phyloP scores from a whole-genome alignment of 108 stramenopile species.

The Nannochloropsis oceanica region DNA sequence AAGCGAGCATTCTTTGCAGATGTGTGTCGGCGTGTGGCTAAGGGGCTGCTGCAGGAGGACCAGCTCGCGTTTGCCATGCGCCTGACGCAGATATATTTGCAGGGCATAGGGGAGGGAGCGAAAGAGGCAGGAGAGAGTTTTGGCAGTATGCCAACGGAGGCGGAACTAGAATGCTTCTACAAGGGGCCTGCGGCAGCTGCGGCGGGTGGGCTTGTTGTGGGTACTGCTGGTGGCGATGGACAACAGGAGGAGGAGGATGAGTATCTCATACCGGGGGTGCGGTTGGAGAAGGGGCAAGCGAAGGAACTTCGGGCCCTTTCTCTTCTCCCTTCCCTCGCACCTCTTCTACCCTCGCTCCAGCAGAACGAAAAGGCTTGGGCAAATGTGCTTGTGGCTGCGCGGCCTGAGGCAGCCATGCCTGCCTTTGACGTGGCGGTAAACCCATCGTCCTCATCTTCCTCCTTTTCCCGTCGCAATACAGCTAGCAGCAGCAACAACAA shows the following conservation, averaged over 20 bases:
- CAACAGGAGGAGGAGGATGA: background rate
- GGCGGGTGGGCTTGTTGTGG: background rate
- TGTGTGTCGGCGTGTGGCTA: constrained; percentile 63
- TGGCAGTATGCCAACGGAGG: background rate
- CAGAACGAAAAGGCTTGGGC: background rate
- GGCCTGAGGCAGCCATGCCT: constrained; percentile 13
- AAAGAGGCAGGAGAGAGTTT: background rate
- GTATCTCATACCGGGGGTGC: background rate
- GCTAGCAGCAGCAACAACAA: background rate
- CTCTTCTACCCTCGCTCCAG: background rate
- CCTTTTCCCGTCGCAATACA: background rate
- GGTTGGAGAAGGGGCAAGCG: constrained; percentile 7
- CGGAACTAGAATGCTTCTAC: constrained; percentile 4
- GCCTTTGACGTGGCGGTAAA: background rate
- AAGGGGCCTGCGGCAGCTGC: background rate
- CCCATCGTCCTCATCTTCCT: background rate
- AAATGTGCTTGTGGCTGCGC: constrained; percentile 1
- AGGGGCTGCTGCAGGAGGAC: constrained; percentile 69
- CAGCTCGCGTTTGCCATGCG: constrained; percentile 77
- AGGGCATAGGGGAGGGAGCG: constrained; percentile 24
- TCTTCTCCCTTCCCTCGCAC: constrained; percentile 10
- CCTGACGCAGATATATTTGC: constrained; percentile 54
- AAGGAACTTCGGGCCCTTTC: constrained; percentile 12
- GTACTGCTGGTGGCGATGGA: background rate
- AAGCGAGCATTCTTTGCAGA: constrained; percentile 56